Percentiles rank a stretch among this genome's conserved stretches.
These are phyloP conservation scores for Whalleya microplaca DNA, from an alignment of 2,329 filamentous ascomycete genomes.

Conservation along the genomic window DNA sequence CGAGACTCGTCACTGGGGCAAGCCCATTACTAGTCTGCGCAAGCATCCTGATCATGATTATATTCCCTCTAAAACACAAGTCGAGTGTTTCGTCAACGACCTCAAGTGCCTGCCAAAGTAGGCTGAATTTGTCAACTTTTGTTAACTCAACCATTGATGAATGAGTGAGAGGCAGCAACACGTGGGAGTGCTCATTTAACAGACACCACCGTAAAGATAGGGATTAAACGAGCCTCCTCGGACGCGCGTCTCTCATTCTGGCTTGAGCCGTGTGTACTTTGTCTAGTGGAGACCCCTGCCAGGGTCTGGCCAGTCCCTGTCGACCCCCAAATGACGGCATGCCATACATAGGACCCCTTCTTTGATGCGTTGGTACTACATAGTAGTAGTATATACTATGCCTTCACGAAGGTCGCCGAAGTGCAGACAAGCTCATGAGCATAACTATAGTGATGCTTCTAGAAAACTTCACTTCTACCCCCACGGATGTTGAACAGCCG, in stretches of 20 bases:
- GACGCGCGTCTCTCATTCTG: constrained; percentile 30
- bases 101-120: too few relatives aligned
- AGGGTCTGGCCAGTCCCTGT: constrained; percentile 15
- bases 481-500: constrained; percentile 15
- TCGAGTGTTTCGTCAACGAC: too few relatives aligned
- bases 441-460: constrained; percentile 5
- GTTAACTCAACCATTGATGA: too few relatives aligned
- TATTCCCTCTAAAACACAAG: background rate
- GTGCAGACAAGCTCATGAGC: background rate
- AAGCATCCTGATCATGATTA: background rate
- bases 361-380: too few relatives aligned
- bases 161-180: too few relatives aligned
- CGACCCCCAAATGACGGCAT: constrained; percentile 28
- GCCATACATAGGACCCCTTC: too few relatives aligned
- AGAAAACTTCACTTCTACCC: background rate
- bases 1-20: background rate
- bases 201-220: background rate
- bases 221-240: constrained; percentile 11
- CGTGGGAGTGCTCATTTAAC: too few relatives aligned
- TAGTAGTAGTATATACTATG: background rate
- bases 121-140: too few relatives aligned
- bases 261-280: constrained; percentile 19
- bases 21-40: background rate
- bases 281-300: constrained; percentile 20
- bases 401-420: background rate